A percentile compares a stretch with the other conserved stretches of the same genome.
phyloP scores from a whole-genome alignment of 1,284 basidiomycete species.

The Sphaerobolus stellatus region DNA sequence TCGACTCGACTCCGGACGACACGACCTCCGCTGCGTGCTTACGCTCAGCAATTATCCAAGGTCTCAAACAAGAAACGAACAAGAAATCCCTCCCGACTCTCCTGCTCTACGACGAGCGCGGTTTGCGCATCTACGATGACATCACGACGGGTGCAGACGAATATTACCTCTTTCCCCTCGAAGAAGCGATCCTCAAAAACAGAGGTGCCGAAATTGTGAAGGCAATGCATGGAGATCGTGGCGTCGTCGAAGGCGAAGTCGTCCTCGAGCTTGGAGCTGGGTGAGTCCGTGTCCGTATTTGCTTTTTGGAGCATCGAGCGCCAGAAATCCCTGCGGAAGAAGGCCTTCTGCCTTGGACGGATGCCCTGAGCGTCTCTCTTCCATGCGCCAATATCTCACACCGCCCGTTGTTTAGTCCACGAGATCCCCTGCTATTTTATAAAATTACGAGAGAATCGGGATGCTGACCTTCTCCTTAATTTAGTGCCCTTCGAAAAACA shows the following conservation, averaged over 20 bases:
- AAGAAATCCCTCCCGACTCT: conserved; percentile 78
- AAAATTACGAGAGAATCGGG: too few species aligned
- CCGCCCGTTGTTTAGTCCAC: not conserved
- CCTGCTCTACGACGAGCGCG: conserved; percentile 84
- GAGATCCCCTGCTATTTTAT: not conserved
- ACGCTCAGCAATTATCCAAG: conserved; percentile 63
- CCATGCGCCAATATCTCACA: not conserved
- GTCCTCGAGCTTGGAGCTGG: conserved; percentile 87
- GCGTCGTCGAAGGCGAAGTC: conserved; percentile 46
- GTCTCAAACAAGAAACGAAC: conserved; percentile 53
- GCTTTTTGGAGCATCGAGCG: conserved; percentile 4
- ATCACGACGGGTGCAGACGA: conserved; percentile 81
- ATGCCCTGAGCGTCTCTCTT: not conserved
- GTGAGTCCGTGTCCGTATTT: conserved; percentile 48
- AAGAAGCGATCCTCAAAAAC: conserved; percentile 67
- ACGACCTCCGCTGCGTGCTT: conserved; percentile 75
- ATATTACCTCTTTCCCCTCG: conserved; percentile 77
- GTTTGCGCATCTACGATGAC: conserved; percentile 79
- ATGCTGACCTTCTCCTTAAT: conserved; percentile 6
- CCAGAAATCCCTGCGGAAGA: not conserved
- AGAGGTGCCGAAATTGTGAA: conserved; percentile 65
- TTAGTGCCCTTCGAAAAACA: conserved; percentile 86
- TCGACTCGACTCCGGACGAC: conserved; percentile 62
- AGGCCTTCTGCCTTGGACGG: not conserved
- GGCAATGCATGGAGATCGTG: conserved; percentile 66